Percentiles rank a stretch among this genome's conserved stretches.
Conservation (phyloP, 257 asterid species). For the Solanum dulcamara region DNA sequence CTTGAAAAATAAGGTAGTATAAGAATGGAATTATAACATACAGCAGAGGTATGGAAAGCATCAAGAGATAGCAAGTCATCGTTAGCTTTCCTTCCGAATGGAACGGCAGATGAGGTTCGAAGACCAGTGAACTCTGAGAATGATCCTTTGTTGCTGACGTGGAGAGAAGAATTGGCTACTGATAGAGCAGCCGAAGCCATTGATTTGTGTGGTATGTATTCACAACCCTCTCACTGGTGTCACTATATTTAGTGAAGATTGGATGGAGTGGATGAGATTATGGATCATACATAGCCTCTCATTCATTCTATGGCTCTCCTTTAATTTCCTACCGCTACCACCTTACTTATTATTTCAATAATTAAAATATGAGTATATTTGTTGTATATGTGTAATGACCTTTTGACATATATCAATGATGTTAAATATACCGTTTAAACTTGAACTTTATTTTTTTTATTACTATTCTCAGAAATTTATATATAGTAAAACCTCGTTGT, state of each 20-base stretch:
- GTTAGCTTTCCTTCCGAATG: conserved; percentile 37
- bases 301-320: conserved; percentile 60
- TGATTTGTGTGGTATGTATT: not conserved
- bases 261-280: conserved; percentile 48
- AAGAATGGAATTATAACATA: conserved; percentile 23
- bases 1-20: no score
- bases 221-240: not conserved
- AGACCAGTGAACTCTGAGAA: conserved; percentile 59
- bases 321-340: not conserved
- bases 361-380: no score
- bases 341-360: not conserved
- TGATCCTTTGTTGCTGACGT: conserved; percentile 59
- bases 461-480: no score
- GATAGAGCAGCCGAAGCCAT: conserved; percentile 81
- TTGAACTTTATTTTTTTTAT: not conserved
- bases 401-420: no score
- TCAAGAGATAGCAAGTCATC: conserved; percentile 56
- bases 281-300: conserved; percentile 60
- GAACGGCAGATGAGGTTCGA: conserved; percentile 47
- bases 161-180: conserved; percentile 56
- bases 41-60: conserved; percentile 65
- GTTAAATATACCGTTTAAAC: not conserved
- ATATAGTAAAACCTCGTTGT: not conserved
- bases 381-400: no score
- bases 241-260: conserved; percentile 3